Evolutionary conservation across 495 filamentous ascomycete species (phyloP).

Genomic region (Ramalina intermedia): DNA sequence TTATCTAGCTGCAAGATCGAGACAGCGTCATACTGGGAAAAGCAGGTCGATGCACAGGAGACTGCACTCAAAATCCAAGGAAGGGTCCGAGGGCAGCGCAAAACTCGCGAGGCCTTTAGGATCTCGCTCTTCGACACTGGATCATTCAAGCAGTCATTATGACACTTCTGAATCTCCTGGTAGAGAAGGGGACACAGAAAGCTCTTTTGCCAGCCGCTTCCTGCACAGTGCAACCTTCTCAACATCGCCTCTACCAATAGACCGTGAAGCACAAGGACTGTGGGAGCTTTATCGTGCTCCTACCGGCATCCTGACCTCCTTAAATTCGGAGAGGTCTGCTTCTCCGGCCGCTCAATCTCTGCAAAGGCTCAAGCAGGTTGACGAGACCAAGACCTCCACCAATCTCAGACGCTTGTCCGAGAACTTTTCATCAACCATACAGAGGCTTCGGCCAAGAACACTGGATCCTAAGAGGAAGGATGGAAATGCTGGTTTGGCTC

Average conservation of each 20-base stretch:
- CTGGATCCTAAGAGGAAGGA: neutral
- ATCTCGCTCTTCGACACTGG: neutral
- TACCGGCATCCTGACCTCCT: neutral
- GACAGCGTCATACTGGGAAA: neutral
- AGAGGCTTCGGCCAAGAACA: neutral
- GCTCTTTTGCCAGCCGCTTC: neutral
- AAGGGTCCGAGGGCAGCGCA: neutral
- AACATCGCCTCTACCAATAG: too few species aligned
- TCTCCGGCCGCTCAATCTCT: constrained; percentile 1
- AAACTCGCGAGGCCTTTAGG: neutral
- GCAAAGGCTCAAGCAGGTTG: neutral
- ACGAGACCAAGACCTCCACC: neutral
- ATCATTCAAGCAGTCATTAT: neutral
- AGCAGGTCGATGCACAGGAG: neutral
- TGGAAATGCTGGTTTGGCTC: neutral
- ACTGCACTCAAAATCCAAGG: neutral
- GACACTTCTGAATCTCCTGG: neutral
- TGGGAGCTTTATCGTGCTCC: neutral
- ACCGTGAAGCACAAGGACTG: neutral
- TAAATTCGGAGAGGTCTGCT: neutral
- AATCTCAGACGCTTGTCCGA: neutral
- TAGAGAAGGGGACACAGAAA: neutral
- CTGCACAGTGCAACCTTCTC: neutral
- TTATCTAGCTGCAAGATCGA: constrained; percentile 1
- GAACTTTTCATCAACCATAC: neutral